These are phyloP conservation scores for Eutrema yunnanense DNA, from an alignment of 345 rosid genomes.

Conservation along the genomic window DNA sequence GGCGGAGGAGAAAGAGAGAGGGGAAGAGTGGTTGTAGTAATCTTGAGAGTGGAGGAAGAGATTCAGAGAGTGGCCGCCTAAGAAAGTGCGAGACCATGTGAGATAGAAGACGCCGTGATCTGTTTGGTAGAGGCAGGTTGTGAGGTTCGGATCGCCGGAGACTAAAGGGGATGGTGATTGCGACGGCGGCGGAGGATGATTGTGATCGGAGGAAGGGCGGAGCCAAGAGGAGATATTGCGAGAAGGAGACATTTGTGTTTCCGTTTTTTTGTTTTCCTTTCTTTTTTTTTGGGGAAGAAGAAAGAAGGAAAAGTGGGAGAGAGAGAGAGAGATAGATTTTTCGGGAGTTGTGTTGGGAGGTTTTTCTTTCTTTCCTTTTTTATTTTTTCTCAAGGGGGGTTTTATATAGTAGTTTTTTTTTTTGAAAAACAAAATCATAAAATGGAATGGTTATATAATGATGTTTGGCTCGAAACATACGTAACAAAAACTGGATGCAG, in stretches of 20 bases:
- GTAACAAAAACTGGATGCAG: slow-evolving; percentile 1
- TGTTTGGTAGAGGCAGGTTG: slow-evolving; percentile 73
- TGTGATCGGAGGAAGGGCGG: slow-evolving; percentile 26
- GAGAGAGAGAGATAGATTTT: not conserved
- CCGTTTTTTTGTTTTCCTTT: not conserved
- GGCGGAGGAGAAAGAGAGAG: slow-evolving; percentile 37
- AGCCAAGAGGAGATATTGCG: slow-evolving; percentile 23
- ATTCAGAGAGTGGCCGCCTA: slow-evolving; percentile 83
- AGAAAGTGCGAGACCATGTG: slow-evolving; percentile 71
- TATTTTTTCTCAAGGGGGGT: not conserved
- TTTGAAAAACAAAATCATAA: not conserved
- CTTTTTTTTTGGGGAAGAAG: not conserved
- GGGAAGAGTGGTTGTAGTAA: slow-evolving; percentile 25
- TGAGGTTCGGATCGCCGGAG: slow-evolving; percentile 54
- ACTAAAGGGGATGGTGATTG: slow-evolving; percentile 41
- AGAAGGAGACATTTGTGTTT: slow-evolving; percentile 41
- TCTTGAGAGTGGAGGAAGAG: slow-evolving; percentile 64
- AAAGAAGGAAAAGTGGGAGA: not conserved
- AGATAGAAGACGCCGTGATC: slow-evolving; percentile 72
- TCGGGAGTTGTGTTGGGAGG: slow-evolving; percentile 16
- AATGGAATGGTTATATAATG: slow-evolving; percentile 9
- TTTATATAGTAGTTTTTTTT: not conserved
- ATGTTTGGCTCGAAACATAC: slow-evolving; percentile 24
- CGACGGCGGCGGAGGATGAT: not conserved
- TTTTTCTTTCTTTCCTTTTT: not conserved